These are phyloP conservation scores for Agrostemma githago DNA, from an alignment of 148 eudicot species.

Conservation along the genomic window DNA sequence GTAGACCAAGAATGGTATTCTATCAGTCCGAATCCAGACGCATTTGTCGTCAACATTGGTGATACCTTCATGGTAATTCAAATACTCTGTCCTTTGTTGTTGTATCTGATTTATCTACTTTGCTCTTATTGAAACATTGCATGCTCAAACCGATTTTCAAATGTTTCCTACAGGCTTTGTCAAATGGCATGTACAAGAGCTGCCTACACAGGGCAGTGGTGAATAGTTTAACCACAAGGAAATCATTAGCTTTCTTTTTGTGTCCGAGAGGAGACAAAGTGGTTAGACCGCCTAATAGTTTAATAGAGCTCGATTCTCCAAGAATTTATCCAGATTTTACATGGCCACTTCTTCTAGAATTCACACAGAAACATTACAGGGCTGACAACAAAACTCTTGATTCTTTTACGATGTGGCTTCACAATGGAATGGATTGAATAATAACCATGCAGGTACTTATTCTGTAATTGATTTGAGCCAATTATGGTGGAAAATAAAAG, in stretches of 20 bases:
- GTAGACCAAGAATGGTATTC: slow-evolving; percentile 53
- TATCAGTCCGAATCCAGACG: slow-evolving; percentile 33
- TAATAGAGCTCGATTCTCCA: slow-evolving; percentile 20
- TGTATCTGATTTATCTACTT: background rate
- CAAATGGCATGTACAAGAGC: slow-evolving; percentile 49
- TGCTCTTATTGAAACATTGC: background rate
- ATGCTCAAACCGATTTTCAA: background rate
- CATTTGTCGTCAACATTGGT: slow-evolving; percentile 63
- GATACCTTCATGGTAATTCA: slow-evolving; percentile 60
- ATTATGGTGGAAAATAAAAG: slow-evolving; percentile 4
- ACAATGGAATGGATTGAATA: slow-evolving; percentile 14
- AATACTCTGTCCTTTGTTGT: background rate
- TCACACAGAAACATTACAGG: slow-evolving; percentile 47
- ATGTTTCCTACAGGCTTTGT: slow-evolving; percentile 33
- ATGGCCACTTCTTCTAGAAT: slow-evolving; percentile 40
- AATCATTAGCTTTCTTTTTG: slow-evolving; percentile 46
- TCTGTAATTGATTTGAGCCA: slow-evolving; percentile 6
- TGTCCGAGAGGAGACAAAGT: slow-evolving; percentile 41
- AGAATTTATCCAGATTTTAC: slow-evolving; percentile 45
- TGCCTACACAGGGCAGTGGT: slow-evolving; percentile 56
- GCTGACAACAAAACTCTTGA: slow-evolving; percentile 40
- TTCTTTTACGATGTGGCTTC: slow-evolving; percentile 38
- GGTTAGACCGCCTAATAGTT: slow-evolving; percentile 37
- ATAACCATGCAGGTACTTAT: slow-evolving; percentile 12
- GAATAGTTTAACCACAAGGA: slow-evolving; percentile 32